Evolutionary conservation across 169 alveolate genomes (phyloP).

Genomic region (Cryptosporidium baileyi): DNA sequence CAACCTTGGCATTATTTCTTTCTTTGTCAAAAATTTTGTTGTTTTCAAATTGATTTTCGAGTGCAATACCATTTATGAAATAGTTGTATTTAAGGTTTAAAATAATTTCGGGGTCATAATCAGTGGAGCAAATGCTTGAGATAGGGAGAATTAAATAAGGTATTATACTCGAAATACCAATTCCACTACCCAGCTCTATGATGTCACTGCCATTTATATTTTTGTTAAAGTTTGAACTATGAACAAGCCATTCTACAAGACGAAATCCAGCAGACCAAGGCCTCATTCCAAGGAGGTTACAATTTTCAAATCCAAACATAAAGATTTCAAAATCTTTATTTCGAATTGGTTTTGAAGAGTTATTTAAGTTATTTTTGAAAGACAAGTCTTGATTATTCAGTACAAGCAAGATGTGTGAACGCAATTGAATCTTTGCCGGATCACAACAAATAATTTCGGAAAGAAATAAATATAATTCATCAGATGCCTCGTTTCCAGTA

Average conservation of each 20-base stretch:
- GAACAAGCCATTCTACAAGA: constrained; percentile 44
- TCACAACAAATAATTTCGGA: neutral
- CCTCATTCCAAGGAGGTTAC: constrained; percentile 50
- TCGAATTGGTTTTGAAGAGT: neutral
- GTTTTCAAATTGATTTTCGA: neutral
- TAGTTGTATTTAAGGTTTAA: constrained; percentile 20
- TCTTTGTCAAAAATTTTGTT: neutral
- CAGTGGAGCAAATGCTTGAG: constrained; percentile 34
- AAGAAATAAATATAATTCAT: neutral
- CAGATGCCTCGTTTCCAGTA: neutral
- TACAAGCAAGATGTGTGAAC: neutral
- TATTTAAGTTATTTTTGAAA: neutral
- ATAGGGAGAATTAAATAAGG: constrained; percentile 4
- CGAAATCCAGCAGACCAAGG: constrained; percentile 63
- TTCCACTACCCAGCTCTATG: constrained; percentile 64
- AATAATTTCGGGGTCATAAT: constrained; percentile 2
- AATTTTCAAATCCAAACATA: constrained; percentile 16
- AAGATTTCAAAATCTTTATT: neutral
- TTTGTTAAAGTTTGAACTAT: neutral
- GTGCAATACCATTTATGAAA: constrained; percentile 7
- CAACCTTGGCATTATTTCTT: neutral
- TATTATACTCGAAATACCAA: constrained; percentile 48
- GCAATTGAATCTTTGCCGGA: neutral
- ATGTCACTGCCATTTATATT: neutral
- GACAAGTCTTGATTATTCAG: neutral